A percentile compares a stretch with the other conserved stretches of the same genome.
Conservation (phyloP, 2,329 filamentous ascomycete genomes). For the Aspergillus aculeatus region DNA sequence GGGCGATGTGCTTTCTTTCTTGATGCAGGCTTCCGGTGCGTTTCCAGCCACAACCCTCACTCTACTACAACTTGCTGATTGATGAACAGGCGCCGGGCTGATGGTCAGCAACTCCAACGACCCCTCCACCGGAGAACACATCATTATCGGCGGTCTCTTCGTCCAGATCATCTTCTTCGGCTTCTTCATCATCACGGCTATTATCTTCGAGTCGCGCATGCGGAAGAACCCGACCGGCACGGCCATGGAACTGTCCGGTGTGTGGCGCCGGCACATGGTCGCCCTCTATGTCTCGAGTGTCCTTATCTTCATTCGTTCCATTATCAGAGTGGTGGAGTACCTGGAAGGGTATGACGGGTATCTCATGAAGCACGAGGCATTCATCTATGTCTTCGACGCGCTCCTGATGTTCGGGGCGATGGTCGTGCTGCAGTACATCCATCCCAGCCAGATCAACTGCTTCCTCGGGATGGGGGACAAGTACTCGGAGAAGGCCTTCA, state of each 20-base stretch:
- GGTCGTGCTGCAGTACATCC: slow-evolving; percentile 21
- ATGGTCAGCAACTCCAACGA: slow-evolving; percentile 21
- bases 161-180: slow-evolving; percentile 34
- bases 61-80: not conserved
- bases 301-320: slow-evolving; percentile 30
- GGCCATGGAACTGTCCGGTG: slow-evolving; percentile 16
- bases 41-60: not conserved
- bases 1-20: slow-evolving; percentile 33
- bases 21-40: slow-evolving; percentile 33
- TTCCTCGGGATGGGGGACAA: slow-evolving; percentile 21
- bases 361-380: slow-evolving; percentile 31
- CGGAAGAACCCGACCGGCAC: slow-evolving; percentile 27
- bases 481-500: slow-evolving; percentile 18
- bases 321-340: slow-evolving; percentile 34
- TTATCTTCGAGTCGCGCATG: slow-evolving; percentile 31
- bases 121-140: slow-evolving; percentile 22
- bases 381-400: slow-evolving; percentile 35
- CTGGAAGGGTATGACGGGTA: slow-evolving; percentile 30
- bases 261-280: slow-evolving; percentile 41
- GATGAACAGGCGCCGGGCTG: slow-evolving; percentile 24
- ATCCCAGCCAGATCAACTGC: slow-evolving; percentile 28
- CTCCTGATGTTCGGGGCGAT: slow-evolving; percentile 30
- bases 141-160: slow-evolving; percentile 33
- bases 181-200: slow-evolving; percentile 27
- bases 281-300: slow-evolving; percentile 26